Evolutionary conservation across 208 protist species (phyloP), one percentile per base, ranked within the genome.

Genomic region (Wallacemonas sp.): DNA sequence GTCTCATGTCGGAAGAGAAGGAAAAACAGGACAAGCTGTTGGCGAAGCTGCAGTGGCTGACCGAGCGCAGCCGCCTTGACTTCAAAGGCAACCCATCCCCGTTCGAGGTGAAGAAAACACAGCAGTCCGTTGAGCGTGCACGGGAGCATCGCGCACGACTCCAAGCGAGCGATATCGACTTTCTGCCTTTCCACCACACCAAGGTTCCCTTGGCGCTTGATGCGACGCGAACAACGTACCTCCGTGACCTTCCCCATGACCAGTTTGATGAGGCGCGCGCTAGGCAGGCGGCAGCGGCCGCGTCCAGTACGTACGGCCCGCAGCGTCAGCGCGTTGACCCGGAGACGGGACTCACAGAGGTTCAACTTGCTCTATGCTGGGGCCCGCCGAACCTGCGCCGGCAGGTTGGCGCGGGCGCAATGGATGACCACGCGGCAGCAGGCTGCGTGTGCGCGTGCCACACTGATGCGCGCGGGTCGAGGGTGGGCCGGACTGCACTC

Each of bases 1-100:
- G 13, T 8, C 30, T 24, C 17, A 83, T 81, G 73, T 70, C 61
- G 17, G 27, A 44, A 2, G 78, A 79, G 54, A 50, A 53, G 24
- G 71, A 76, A 34, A 64, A 71, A 60, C 81, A 91, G 27, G 79
- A 87, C 15, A 83, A 81, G 50, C 60, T 80, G 22, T 66, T 92
- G n/a, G 73, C 76, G 9, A 83, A 83, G 75, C 66, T 95, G 33
- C 73, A 87, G 22, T 95, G 90, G 86, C 39, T 93, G 19, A 89
- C 69, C 38, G 82, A 92, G 57, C 75, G 87, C 13, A 78, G 63
- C 36, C 82, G 87, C 26, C 48, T 64, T 21, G 85, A 88, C 33
- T 95, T 87, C 67, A 91, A 87, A n/a, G 87, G 87, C 0, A 95
- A 95, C 61, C 85, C 90, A 12, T 22, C 79, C 0, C 78, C 84